Conservation (phyloP, 495 filamentous ascomycete genomes). For the Penicillium lividum region DNA sequence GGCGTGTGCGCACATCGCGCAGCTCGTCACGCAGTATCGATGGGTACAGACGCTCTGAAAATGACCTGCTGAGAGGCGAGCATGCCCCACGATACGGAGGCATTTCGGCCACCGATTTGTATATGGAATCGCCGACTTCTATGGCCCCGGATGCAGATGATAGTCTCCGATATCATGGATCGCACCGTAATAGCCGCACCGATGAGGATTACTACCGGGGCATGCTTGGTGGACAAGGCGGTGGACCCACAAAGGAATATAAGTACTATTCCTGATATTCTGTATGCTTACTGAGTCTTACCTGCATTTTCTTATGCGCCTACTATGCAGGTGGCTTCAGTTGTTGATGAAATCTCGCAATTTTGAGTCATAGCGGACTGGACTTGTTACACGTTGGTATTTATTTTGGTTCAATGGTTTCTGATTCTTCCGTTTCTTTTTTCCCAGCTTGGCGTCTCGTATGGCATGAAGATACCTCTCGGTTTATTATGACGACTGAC, state of each 20-base stretch:
- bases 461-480: conserved; percentile 28
- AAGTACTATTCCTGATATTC: conserved; percentile 35
- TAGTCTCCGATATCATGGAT: conserved; percentile 27
- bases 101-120: conserved; percentile 32
- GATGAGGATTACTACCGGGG: conserved; percentile 48
- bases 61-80: conserved; percentile 36
- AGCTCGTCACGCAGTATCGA: conserved; percentile 38
- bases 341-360: not conserved
- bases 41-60: conserved; percentile 45
- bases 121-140: conserved; percentile 27
- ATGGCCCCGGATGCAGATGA: conserved; percentile 31
- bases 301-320: conserved; percentile 10
- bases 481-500: conserved; percentile 21
- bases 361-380: not conserved
- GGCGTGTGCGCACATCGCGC: conserved; percentile 27
- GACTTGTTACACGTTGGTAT: not conserved
- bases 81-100: conserved; percentile 21
- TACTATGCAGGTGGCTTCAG: not conserved
- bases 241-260: conserved; percentile 19
- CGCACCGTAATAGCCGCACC: conserved; percentile 27
- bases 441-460: conserved; percentile 23
- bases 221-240: conserved; percentile 36
- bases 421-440: conserved; percentile 10
- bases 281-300: conserved; percentile 20
- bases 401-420: conserved; percentile 7